Conservation (phyloP, 108 stramenopile species). For the Schizochytrium sp. region DNA sequence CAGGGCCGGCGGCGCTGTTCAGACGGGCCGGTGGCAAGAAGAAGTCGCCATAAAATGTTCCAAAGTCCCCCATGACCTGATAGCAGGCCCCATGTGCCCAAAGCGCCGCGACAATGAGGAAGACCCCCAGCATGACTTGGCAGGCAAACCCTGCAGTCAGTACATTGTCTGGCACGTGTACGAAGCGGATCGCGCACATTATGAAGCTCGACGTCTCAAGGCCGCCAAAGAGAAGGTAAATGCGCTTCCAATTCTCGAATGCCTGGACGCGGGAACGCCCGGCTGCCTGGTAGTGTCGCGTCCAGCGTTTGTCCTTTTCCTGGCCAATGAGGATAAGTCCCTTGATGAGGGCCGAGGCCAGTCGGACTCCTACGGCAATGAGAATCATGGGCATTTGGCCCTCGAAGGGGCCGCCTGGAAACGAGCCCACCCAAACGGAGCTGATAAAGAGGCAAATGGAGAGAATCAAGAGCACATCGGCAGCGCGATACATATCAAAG, state of each 20-base stretch:
- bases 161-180: background rate
- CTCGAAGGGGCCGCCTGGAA: conserved; percentile 1
- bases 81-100: background rate
- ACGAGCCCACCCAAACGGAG: background rate
- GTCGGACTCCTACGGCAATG: background rate
- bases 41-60: background rate
- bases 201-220: background rate
- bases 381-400: background rate
- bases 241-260: background rate
- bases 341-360: background rate
- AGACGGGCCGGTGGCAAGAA: background rate
- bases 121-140: background rate
- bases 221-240: background rate
- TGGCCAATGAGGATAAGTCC: background rate
- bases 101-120: background rate
- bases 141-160: background rate
- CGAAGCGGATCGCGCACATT: background rate
- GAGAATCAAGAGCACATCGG: background rate
- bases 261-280: background rate
- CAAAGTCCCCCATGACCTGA: background rate
- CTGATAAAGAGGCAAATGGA: background rate
- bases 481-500: background rate
- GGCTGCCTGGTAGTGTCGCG: background rate
- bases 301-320: background rate
- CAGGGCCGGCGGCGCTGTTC: background rate